phyloP scores from a whole-genome alignment of 345 rosid species.

The Sisymbrium altissimum region DNA sequence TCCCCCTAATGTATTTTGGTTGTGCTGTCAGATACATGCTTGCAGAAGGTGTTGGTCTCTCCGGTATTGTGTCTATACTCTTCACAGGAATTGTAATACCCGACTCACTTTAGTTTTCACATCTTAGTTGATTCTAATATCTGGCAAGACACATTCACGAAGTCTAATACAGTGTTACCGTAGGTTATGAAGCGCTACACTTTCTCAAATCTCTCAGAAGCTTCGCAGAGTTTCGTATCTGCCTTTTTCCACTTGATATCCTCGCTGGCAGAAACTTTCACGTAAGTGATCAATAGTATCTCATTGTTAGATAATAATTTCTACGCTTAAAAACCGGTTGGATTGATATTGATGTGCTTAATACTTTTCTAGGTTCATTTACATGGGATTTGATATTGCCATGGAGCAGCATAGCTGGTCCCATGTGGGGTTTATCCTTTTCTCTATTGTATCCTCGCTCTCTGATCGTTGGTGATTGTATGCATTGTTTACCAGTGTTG shows the following conservation, averaged over 20 bases:
- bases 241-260: conserved; percentile 93
- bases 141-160: neutral
- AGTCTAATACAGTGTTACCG: conserved; percentile 9
- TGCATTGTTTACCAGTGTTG: conserved; percentile 7
- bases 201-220: conserved; percentile 84
- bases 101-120: neutral
- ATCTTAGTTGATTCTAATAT: conserved; percentile 32
- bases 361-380: conserved; percentile 71
- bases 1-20: conserved; percentile 6
- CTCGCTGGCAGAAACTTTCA: conserved; percentile 93
- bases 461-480: neutral
- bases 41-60: conserved; percentile 97
- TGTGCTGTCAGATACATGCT: conserved; percentile 75
- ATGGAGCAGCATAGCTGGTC: conserved; percentile 99
- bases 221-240: conserved; percentile 82
- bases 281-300: conserved; percentile 41
- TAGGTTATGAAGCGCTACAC: conserved; percentile 90
- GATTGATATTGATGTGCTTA: conserved; percentile 11
- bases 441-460: conserved; percentile 87
- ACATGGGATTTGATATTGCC: conserved; percentile 99
- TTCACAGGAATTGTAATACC: conserved; percentile 82
- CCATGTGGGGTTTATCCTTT: conserved; percentile 84
- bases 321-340: neutral
- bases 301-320: neutral
- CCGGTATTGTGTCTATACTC: conserved; percentile 95